phyloP scores from a whole-genome alignment of 371 early-diverging fungal species.

The Mortierella sp. region DNA sequence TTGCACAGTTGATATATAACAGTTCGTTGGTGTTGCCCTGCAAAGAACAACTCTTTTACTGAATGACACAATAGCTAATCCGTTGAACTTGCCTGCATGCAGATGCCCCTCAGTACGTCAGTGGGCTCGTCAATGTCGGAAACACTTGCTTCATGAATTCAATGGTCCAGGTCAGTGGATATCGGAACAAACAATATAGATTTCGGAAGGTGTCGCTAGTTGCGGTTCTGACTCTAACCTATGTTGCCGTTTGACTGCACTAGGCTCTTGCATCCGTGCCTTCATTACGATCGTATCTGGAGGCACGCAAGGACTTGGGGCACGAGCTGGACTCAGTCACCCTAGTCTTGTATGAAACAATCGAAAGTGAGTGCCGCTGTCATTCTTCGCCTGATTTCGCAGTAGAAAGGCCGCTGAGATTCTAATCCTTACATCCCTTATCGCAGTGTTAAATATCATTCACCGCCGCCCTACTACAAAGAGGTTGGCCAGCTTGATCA shows the following conservation, averaged over 20 bases:
- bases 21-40: no score
- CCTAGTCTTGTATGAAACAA: constrained; percentile 32
- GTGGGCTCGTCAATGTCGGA: constrained; percentile 86
- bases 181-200: neutral
- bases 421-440: no score
- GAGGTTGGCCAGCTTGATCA: constrained; percentile 26
- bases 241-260: no score
- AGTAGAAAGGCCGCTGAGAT: no score
- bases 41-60: no score
- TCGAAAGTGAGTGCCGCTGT: constrained; percentile 26
- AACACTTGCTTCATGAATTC: constrained; percentile 94
- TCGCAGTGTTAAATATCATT: constrained; percentile 27
- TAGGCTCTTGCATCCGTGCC: constrained; percentile 47
- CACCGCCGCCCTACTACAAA: constrained; percentile 27
- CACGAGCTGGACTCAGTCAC: constrained; percentile 42
- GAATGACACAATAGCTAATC: neutral
- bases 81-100: neutral
- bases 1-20: no score
- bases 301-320: constrained; percentile 33
- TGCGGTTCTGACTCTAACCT: no score
- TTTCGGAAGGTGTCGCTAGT: no score
- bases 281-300: constrained; percentile 31
- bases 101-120: constrained; percentile 33
- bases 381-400: no score
- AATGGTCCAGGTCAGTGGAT: constrained; percentile 75